Evolutionary conservation across 106 monocot species (phyloP).

Genomic region (Dendrobium huoshanense): DNA sequence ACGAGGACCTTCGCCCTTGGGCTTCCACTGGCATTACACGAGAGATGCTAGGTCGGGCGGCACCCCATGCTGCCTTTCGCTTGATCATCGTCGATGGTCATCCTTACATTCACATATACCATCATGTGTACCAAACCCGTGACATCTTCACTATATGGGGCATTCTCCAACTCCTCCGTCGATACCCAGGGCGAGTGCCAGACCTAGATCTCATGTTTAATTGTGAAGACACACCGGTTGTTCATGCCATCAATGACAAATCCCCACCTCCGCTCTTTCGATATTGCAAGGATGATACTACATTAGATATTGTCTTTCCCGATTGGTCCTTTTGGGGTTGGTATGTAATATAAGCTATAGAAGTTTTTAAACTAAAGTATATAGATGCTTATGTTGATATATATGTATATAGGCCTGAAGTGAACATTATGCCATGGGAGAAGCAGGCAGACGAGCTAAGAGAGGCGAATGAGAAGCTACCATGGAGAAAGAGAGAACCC

Average conservation of each 20-base stretch:
- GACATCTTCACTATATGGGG: slow-evolving; percentile 51
- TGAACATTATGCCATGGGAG: slow-evolving; percentile 64
- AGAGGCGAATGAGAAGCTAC: slow-evolving; percentile 23
- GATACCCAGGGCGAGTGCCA: slow-evolving; percentile 51
- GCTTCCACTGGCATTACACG: slow-evolving; percentile 18
- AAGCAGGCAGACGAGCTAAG: slow-evolving; percentile 27
- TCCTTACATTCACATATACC: slow-evolving; percentile 29
- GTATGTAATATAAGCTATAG: not conserved
- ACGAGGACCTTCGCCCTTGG: slow-evolving; percentile 40
- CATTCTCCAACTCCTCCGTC: slow-evolving; percentile 34
- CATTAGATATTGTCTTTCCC: slow-evolving; percentile 49
- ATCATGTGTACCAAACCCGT: slow-evolving; percentile 23
- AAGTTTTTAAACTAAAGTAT: not conserved
- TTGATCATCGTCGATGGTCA: slow-evolving; percentile 21
- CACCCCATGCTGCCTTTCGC: slow-evolving; percentile 23
- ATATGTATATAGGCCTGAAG: slow-evolving; percentile 37
- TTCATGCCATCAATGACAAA: not conserved
- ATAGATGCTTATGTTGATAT: not conserved
- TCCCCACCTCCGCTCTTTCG: slow-evolving; percentile 22
- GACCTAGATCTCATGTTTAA: slow-evolving; percentile 73
- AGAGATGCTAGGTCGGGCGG: slow-evolving; percentile 25
- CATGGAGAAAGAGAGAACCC: slow-evolving; percentile 42
- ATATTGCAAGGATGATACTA: slow-evolving; percentile 38
- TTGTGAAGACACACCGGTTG: slow-evolving; percentile 40
- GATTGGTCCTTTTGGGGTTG: slow-evolving; percentile 84